phyloP scores from a whole-genome alignment of 1,139 yeast genomes.

The Saccharomyces hybrid region DNA sequence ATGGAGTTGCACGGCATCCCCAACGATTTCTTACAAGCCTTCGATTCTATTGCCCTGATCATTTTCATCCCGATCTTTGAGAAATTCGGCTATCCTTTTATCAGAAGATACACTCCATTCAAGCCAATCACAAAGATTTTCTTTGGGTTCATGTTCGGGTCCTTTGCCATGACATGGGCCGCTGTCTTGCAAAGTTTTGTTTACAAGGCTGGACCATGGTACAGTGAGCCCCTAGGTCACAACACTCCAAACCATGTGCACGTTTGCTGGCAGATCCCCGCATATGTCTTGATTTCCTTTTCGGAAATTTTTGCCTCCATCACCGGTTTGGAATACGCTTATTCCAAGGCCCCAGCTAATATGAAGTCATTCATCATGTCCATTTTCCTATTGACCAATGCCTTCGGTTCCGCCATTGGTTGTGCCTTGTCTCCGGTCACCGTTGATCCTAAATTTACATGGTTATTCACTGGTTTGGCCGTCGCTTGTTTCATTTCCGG shows the following conservation, averaged over 20 bases:
- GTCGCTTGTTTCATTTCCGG: conserved; percentile 56
- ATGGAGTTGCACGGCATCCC: conserved; percentile 64
- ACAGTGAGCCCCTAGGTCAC: conserved; percentile 46
- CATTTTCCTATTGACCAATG: conserved; percentile 52
- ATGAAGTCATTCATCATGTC: conserved; percentile 68
- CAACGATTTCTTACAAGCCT: conserved; percentile 60
- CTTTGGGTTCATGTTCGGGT: conserved; percentile 66
- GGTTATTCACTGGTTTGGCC: conserved; percentile 61
- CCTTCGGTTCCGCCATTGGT: conserved; percentile 66
- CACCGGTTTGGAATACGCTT: conserved; percentile 65
- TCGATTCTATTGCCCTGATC: conserved; percentile 62
- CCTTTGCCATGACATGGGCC: conserved; percentile 69
- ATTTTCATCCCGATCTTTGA: conserved; percentile 59
- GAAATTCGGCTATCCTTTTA: conserved; percentile 47
- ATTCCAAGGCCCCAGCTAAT: conserved; percentile 57
- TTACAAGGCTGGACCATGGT: conserved; percentile 73
- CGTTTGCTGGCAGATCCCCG: conserved; percentile 41
- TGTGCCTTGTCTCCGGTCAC: conserved; percentile 63
- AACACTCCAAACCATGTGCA: conserved; percentile 32
- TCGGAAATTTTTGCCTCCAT: conserved; percentile 65
- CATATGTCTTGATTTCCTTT: conserved; percentile 52
- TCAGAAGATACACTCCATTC: conserved; percentile 51
- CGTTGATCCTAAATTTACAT: conserved; percentile 58
- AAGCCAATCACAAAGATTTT: conserved; percentile 68
- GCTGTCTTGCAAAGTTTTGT: conserved; percentile 73